Conservation (phyloP, 2,329 filamentous ascomycete genomes). For the Ophiocordyceps camponoti-floridani region DNA sequence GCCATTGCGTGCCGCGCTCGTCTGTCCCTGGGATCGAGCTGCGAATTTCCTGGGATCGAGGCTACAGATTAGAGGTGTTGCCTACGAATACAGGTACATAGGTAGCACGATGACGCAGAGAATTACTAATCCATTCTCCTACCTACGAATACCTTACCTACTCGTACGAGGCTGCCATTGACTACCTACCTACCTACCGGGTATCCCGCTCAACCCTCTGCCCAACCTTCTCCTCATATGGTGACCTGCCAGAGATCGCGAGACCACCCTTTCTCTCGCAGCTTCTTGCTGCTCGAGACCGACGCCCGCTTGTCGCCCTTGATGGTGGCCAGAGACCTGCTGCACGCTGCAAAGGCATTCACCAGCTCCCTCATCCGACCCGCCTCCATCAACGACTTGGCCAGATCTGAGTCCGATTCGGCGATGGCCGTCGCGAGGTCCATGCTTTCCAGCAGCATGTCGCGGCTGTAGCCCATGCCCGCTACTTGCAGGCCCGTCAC, state of each 20-base stretch:
- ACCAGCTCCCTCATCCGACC: slow-evolving; percentile 60
- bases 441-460: slow-evolving; percentile 70
- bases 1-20: background rate
- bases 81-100: too few relatives aligned
- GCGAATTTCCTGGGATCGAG: too few relatives aligned
- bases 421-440: slow-evolving; percentile 65
- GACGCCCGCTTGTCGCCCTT: slow-evolving; percentile 34
- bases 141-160: too few relatives aligned
- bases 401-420: slow-evolving; percentile 48
- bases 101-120: too few relatives aligned
- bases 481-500: slow-evolving; percentile 66
- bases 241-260: slow-evolving; percentile 44
- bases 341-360: slow-evolving; percentile 57
- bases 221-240: slow-evolving; percentile 2
- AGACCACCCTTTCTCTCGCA: slow-evolving; percentile 44
- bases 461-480: slow-evolving; percentile 54
- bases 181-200: too few relatives aligned
- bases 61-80: too few relatives aligned
- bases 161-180: too few relatives aligned
- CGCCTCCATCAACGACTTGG: slow-evolving; percentile 42
- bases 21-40: background rate
- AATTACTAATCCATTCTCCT: too few relatives aligned
- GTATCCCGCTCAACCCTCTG: background rate
- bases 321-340: slow-evolving; percentile 48
- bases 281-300: slow-evolving; percentile 36